Evolutionary conservation across 352 stramenopile genomes (phyloP), one percentile per base, ranked within the genome.

Genomic region (Phytopythium oedochilum): DNA sequence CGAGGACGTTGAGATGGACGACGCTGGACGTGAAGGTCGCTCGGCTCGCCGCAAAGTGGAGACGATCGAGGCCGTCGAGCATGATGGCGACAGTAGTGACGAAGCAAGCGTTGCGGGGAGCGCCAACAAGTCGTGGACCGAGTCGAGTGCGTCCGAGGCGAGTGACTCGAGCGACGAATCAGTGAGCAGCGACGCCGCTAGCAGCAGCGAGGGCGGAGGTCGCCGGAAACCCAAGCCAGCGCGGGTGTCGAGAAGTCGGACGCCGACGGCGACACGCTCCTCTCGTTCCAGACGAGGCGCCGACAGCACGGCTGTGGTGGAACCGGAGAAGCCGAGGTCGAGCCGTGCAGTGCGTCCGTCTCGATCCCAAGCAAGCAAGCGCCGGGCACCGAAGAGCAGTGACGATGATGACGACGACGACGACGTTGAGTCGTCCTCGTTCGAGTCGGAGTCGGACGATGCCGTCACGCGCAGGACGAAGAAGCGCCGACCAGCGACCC

Each of bases 111-210:
- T 10, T 61, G 49, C 48, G 38, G 62, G 61, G 26, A 86, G 73
- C 29, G 68, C 63, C 22, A 89, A 87, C 51, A 85, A 88, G 51
- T 70, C 69, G 40, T 86, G 77, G 74, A 76, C 69, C 7, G 80
- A 84, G 40, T 83, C 70, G 39, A 86, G 79, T 43, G 82, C 64
- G 7, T 87, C 75, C 11, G 82, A 75, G 49, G 86, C 70, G 39
- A 86, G 78, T 29, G 68, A 71, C 20, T 89, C 76, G 1, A 88
- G 76, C 54, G 66, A 83, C 12, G 68, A 75, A 11, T 73, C 70
- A 11, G 70, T 70, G 40, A 71, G 74, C 20, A 72, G 53, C 22
- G 80, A 78, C 31, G 71, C 64, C n/a, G 72, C 59, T 22, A 83
- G 69, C 52, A 71, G 71, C 25, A 49, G 51, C n/a, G 42, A 50